Evolutionary conservation across 2,329 filamentous ascomycete genomes (phyloP).

Genomic region (Penicillium crustosum): DNA sequence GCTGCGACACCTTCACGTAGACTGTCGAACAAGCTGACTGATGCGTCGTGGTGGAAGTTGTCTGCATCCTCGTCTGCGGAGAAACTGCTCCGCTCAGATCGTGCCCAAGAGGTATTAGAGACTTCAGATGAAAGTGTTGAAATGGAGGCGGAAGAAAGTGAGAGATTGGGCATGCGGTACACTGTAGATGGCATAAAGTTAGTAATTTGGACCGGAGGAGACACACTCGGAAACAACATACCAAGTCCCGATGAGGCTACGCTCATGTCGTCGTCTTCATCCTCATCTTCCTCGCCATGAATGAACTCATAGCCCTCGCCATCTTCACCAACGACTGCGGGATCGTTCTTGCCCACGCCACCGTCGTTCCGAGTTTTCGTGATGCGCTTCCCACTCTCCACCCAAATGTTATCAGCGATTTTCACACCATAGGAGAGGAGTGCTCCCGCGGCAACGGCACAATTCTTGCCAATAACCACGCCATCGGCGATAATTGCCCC

Average conservation of each 20-base stretch:
- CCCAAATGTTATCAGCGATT: conserved; percentile 61
- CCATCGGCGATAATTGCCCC: conserved; percentile 75
- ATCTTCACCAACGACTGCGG: conserved; percentile 56
- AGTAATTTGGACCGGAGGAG: conserved; percentile 2
- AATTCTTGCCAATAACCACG: conserved; percentile 68
- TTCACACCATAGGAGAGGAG: conserved; percentile 77
- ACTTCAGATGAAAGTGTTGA: conserved; percentile 62
- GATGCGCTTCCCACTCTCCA: conserved; percentile 44
- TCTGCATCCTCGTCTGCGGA: conserved; percentile 61
- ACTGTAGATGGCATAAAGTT: conserved; percentile 31
- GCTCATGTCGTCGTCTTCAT: conserved; percentile 64
- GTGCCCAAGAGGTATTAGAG: conserved; percentile 60
- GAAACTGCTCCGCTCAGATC: conserved; percentile 71
- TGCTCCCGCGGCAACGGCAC: conserved; percentile 68
- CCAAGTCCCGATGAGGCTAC: conserved; percentile 51
- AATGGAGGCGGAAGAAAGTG: conserved; percentile 55
- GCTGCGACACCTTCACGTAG: conserved; percentile 68
- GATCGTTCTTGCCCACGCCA: conserved; percentile 47
- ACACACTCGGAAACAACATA: conserved; percentile 16
- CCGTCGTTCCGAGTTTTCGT: conserved; percentile 48
- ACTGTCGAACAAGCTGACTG: conserved; percentile 81
- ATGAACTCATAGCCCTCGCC: conserved; percentile 66
- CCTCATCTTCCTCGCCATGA: conserved; percentile 61
- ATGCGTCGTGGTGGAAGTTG: conserved; percentile 83
- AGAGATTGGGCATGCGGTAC: conserved; percentile 53